Percentiles rank a stretch among this genome's conserved stretches.
Conservation (phyloP, 148 eudicot genomes). For the Cornus kousa region DNA sequence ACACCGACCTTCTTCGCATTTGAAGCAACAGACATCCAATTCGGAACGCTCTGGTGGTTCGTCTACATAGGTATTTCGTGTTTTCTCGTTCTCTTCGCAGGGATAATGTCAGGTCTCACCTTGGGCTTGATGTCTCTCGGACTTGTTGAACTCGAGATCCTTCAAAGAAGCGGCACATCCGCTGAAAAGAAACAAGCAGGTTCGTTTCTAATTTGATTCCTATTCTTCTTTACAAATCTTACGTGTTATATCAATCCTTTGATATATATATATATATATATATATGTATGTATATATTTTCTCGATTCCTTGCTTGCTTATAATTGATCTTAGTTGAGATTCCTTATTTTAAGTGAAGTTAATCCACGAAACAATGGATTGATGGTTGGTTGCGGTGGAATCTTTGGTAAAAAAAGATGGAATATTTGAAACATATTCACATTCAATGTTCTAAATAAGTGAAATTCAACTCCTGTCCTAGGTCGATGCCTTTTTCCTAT, state of each 20-base stretch:
- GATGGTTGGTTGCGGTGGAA: background rate
- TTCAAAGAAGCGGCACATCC: slow-evolving; percentile 68
- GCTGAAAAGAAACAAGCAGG: slow-evolving; percentile 87
- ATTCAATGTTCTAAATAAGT: background rate
- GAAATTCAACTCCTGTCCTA: no score
- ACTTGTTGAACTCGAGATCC: slow-evolving; percentile 86
- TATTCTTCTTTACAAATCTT: no score
- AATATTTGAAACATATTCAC: background rate
- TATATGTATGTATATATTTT: no score
- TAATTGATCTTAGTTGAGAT: no score
- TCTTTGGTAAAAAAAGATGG: background rate
- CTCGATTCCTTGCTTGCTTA: no score
- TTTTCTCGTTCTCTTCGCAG: slow-evolving; percentile 74
- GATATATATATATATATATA: no score
- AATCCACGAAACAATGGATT: no score
- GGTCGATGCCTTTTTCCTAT: no score
- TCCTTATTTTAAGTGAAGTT: no score
- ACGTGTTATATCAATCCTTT: no score
- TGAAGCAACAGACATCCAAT: slow-evolving; percentile 33
- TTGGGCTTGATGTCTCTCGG: slow-evolving; percentile 90
- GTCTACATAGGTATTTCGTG: slow-evolving; percentile 69
- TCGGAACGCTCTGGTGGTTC: slow-evolving; percentile 66
- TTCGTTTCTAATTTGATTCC: slow-evolving; percentile 1
- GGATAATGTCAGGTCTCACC: slow-evolving; percentile 91
- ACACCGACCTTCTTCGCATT: slow-evolving; percentile 13